Conservation (phyloP, 1,284 basidiomycete genomes). For the Inonotus hispidus region DNA sequence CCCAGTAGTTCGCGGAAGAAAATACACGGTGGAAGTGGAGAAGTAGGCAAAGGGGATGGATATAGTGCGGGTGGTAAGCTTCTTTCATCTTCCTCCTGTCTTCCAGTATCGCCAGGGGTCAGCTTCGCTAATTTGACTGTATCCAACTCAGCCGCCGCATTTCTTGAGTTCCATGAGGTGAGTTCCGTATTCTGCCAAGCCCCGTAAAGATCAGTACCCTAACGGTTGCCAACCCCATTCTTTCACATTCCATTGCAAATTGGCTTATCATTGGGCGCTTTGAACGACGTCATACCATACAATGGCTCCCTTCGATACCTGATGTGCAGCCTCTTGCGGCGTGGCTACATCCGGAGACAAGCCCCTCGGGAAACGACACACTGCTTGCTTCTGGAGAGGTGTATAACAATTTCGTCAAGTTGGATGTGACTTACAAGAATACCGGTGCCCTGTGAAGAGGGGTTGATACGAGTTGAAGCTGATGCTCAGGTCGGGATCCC, state of each 20-base stretch:
- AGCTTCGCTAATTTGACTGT: neutral
- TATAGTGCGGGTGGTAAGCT: conserved; percentile 53
- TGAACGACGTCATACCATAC: neutral
- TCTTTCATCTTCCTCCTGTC: neutral
- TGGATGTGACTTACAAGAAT: conserved; percentile 33
- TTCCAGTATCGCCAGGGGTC: neutral
- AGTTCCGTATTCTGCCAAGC: neutral
- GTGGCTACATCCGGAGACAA: conserved; percentile 34
- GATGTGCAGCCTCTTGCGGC: conserved; percentile 32
- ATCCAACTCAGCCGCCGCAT: conserved; percentile 49
- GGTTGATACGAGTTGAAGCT: neutral
- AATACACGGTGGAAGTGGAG: conserved; percentile 69
- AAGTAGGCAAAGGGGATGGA: conserved; percentile 49
- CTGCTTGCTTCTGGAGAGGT: conserved; percentile 53
- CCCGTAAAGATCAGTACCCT: too few relatives aligned
- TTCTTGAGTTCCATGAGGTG: conserved; percentile 68
- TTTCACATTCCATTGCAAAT: too few relatives aligned
- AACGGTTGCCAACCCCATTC: too few relatives aligned
- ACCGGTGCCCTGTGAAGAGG: neutral
- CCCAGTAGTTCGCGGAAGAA: conserved; percentile 52
- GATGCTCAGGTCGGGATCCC: too few relatives aligned
- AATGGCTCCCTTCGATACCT: neutral
- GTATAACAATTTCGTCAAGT: conserved; percentile 55
- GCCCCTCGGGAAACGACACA: conserved; percentile 42
- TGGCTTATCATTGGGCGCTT: too few relatives aligned